phyloP scores from a whole-genome alignment of 371 early-diverging fungal species.

The Syncephalastrum racemosum region DNA sequence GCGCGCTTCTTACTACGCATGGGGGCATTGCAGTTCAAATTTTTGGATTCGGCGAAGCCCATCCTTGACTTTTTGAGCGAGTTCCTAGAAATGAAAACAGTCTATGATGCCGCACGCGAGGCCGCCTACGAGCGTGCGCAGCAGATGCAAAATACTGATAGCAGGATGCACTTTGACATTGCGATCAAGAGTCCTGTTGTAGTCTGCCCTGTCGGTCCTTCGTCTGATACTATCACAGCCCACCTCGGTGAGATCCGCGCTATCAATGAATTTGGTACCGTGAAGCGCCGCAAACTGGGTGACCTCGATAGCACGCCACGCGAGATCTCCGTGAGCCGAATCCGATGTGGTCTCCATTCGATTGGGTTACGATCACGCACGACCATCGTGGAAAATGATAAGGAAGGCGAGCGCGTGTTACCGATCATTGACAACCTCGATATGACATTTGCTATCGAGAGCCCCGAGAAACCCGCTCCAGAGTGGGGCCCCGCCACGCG shows the following conservation, averaged over 20 bases:
- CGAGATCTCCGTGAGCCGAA: constrained; percentile 49
- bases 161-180: constrained; percentile 78
- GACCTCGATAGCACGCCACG: constrained; percentile 18
- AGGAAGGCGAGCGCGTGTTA: constrained; percentile 38
- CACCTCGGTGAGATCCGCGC: constrained; percentile 89
- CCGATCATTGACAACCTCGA: constrained; percentile 86
- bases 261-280: constrained; percentile 62
- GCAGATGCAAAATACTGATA: constrained; percentile 53
- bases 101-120: constrained; percentile 84
- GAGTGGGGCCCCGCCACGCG: constrained; percentile 47
- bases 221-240: constrained; percentile 67
- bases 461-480: constrained; percentile 21
- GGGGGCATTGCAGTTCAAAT: constrained; percentile 63
- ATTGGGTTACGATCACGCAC: constrained; percentile 69
- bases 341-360: constrained; percentile 67
- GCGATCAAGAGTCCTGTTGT: constrained; percentile 87
- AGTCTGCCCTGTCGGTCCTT: constrained; percentile 73
- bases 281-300: constrained; percentile 23
- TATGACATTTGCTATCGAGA: constrained; percentile 64
- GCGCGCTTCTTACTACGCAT: constrained; percentile 60
- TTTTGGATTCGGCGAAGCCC: constrained; percentile 55
- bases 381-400: constrained; percentile 11
- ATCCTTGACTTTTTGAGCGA: constrained; percentile 64
- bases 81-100: constrained; percentile 85
- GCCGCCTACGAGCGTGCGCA: constrained; percentile 82